These are phyloP conservation scores for Globisporangium takayamanum DNA, from an alignment of 352 stramenopile species.

Conservation along the genomic window DNA sequence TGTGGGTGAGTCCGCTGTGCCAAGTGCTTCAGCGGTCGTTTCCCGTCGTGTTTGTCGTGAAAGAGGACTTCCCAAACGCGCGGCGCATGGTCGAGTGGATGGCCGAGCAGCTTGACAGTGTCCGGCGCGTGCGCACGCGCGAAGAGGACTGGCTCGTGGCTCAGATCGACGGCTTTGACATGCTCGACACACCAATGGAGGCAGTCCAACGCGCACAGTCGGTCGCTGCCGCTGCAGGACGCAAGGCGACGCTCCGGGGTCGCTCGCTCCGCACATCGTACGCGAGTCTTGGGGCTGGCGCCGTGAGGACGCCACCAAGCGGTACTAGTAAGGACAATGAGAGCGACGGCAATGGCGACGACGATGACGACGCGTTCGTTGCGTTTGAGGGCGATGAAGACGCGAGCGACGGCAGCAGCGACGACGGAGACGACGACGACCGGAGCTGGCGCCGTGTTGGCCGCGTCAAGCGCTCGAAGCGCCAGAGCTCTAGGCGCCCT, in stretches of 20 bases:
- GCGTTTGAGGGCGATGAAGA: background rate
- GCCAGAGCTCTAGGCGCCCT: background rate
- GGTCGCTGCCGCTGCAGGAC: background rate
- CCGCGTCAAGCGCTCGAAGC: background rate
- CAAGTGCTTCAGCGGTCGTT: constrained; percentile 69
- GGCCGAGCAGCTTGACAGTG: constrained; percentile 36
- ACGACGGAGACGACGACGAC: background rate
- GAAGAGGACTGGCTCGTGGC: constrained; percentile 54
- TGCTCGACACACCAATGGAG: constrained; percentile 10
- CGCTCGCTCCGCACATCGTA: background rate
- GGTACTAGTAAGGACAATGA: background rate
- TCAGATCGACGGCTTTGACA: constrained; percentile 43
- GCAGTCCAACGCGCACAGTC: background rate
- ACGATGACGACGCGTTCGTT: constrained; percentile 11
- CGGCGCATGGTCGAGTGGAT: constrained; percentile 63
- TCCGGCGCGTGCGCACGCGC: constrained; percentile 21
- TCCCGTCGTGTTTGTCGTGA: constrained; percentile 49
- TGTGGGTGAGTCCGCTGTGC: constrained; percentile 67
- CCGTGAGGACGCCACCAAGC: background rate
- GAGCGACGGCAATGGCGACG: background rate
- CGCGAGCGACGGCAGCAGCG: background rate
- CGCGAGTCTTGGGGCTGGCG: background rate
- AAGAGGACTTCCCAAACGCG: constrained; percentile 45
- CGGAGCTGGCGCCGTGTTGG: background rate
- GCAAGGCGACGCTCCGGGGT: background rate